Percentiles rank a stretch among this genome's conserved stretches.
Evolutionary conservation across 2,329 filamentous ascomycete genomes (phyloP).

Genomic region (Ophiostoma ulmi): DNA sequence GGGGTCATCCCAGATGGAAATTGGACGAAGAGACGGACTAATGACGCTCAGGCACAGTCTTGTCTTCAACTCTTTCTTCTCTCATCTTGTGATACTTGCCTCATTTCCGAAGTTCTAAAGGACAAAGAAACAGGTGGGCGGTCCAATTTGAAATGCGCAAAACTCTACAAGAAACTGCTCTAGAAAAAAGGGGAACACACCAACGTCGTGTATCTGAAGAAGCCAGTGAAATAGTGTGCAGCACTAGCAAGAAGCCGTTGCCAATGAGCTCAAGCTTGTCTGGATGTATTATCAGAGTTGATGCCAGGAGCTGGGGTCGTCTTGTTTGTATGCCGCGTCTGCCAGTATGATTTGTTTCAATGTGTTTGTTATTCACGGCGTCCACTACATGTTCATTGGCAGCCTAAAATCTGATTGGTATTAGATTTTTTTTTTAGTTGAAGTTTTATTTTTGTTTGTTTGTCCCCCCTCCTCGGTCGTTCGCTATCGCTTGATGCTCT

Average conservation of each 20-base stretch:
- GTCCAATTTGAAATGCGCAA: neutral
- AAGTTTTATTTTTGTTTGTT: neutral
- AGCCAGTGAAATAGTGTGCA: neutral
- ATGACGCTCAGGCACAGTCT: constrained; percentile 16
- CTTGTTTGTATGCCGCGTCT: neutral
- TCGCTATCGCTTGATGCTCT: neutral
- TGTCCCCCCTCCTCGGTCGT: neutral
- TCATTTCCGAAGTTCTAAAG: constrained; percentile 1
- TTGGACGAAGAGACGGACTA: constrained; percentile 14
- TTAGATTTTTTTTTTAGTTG: neutral
- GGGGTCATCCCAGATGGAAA: constrained; percentile 18
- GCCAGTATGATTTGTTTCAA: neutral
- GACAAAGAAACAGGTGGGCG: constrained; percentile 1
- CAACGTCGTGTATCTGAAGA: neutral
- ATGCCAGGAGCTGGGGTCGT: neutral
- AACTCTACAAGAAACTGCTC: neutral
- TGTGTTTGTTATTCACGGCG: too few relatives aligned
- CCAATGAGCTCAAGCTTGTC: neutral
- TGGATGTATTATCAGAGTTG: neutral
- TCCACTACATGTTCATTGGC: neutral
- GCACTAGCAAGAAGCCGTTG: neutral
- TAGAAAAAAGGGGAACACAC: neutral
- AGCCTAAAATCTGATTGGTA: neutral
- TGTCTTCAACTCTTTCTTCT: neutral
- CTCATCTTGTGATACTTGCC: neutral